Evolutionary conservation across 768 basidiomycete species (phyloP), one percentile per base, ranked within the genome.

Genomic region (Mycena haematopus): DNA sequence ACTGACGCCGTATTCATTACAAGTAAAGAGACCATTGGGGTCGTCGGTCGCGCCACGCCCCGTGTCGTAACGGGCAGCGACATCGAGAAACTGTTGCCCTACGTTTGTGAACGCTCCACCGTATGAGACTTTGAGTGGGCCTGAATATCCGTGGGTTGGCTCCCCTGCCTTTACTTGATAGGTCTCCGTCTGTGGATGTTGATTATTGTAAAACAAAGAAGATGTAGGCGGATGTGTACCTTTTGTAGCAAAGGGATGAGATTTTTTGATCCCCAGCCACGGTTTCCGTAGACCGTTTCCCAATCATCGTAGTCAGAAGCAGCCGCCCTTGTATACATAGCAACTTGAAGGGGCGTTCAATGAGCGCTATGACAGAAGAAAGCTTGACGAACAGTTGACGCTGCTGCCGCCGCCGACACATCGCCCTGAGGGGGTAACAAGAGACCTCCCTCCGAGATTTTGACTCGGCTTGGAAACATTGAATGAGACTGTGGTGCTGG

Each of bases 291-390:
- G 11, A 70, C 68, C 3, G 24, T 71, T 57, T 78, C 76, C 82
- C 82, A 83, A 49, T 79, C 80, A 42, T 84, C 79, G 25, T 78
- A 83, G 61, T 84, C 82, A 0, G 80, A 81, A 1, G 78, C 78
- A 1, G 78, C 68, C 17, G 78, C 76, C 14, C 82, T 77, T 0
- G 75, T 78, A 58, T 84, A 84, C 74, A 78, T 71, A 67, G 70
- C 73, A 47, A 73, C 61, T 62, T 13, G 42, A 13, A 45, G 25
- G 19, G 40, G 2, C 15, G 1, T n/a, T 56, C 15, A 61, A 38
- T 14, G 11, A 29, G 29, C 2, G 33, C 38, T 15, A 22, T 9
- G 29, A 9, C 10, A 5, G 21, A 33, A 8, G 14, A 24, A 31
- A 50, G 9, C n/a, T 21, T 15, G 17, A 63, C 73, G 46, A 42